Evolutionary conservation across 768 basidiomycete genomes (phyloP).

Genomic region (Suillus placidus): DNA sequence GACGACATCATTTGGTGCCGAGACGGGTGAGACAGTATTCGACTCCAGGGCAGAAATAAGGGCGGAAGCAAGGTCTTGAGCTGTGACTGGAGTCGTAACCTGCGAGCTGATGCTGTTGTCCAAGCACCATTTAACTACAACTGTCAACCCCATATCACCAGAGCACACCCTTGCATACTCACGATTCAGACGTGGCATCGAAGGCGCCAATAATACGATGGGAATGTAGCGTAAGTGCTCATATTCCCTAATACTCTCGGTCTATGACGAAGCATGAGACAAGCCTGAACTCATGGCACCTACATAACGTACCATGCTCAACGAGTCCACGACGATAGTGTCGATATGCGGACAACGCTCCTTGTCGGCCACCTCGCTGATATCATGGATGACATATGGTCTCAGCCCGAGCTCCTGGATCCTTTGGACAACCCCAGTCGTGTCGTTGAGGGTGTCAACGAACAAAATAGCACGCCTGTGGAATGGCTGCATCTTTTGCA

Average conservation of each 20-base stretch:
- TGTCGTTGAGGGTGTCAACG: constrained; percentile 82
- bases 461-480: constrained; percentile 87
- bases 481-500: constrained; percentile 85
- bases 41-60: constrained; percentile 94
- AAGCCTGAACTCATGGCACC: constrained; percentile 10
- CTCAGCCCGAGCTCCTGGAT: constrained; percentile 81
- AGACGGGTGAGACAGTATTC: constrained; percentile 88
- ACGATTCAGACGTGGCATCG: constrained; percentile 76
- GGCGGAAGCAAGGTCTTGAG: constrained; percentile 89
- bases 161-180: constrained; percentile 33
- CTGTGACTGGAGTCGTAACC: constrained; percentile 86
- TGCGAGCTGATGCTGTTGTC: constrained; percentile 97
- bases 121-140: constrained; percentile 89
- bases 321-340: constrained; percentile 92
- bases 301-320: constrained; percentile 67
- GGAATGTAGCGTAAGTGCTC: constrained; percentile 97
- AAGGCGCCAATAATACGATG: constrained; percentile 85
- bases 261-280: constrained; percentile 48
- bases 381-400: constrained; percentile 73
- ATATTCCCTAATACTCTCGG: constrained; percentile 85
- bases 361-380: constrained; percentile 82
- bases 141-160: constrained; percentile 8
- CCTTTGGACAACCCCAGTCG: constrained; percentile 71
- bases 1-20: constrained; percentile 80
- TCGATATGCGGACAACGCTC: constrained; percentile 87